phyloP scores from a whole-genome alignment of 441 rosid genomes.

The Adansonia gregorii region DNA sequence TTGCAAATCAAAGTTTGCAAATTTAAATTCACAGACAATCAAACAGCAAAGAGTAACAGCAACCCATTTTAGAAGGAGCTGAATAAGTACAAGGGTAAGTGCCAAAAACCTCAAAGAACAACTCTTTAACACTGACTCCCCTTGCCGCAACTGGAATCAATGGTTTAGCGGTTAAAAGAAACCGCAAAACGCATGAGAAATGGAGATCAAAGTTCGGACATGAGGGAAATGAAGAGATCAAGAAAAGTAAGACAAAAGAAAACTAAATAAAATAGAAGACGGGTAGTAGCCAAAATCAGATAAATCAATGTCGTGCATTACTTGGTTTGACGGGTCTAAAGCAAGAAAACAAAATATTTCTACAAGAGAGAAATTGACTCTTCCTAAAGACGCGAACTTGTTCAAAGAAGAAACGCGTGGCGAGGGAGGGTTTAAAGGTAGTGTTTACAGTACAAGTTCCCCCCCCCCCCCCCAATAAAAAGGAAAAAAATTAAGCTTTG shows the following conservation, averaged over 20 bases:
- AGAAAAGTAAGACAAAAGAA: neutral
- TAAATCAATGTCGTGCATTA: neutral
- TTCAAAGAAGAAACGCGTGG: neutral
- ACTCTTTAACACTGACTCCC: constrained; percentile 18
- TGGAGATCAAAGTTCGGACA: neutral
- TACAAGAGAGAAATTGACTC: constrained; percentile 1
- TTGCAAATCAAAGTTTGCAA: constrained; percentile 22
- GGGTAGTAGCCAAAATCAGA: neutral
- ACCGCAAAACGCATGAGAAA: constrained; percentile 15
- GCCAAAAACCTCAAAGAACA: constrained; percentile 36
- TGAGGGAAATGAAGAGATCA: neutral
- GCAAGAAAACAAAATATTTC: neutral
- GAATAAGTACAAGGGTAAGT: constrained; percentile 30
- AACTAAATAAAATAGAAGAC: neutral
- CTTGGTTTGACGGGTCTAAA: constrained; percentile 8
- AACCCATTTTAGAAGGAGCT: constrained; percentile 28
- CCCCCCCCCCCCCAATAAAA: too few relatives aligned
- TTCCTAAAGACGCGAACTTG: neutral
- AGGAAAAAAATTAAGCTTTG: too few relatives aligned
- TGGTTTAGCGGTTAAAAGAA: constrained; percentile 3
- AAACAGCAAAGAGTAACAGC: constrained; percentile 23
- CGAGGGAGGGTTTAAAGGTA: neutral
- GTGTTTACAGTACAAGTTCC: neutral
- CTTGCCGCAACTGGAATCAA: constrained; percentile 31
- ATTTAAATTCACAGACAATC: constrained; percentile 26